Conservation (phyloP, 1,139 yeast species). For the Blastobotrys indianensis region DNA sequence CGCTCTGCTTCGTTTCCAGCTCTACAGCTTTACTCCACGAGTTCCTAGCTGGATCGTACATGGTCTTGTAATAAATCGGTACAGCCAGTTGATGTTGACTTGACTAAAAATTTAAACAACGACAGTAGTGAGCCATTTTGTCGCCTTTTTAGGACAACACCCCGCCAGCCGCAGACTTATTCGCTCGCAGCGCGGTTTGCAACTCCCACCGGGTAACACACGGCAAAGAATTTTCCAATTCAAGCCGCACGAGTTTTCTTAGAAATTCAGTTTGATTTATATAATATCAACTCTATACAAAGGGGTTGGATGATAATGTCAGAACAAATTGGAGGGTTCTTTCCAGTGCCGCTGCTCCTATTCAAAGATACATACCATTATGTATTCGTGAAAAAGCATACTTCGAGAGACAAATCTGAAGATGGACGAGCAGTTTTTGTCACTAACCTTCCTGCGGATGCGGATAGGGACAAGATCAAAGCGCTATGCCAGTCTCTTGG, state of each 20-base stretch:
- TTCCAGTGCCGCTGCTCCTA: slow-evolving; percentile 45
- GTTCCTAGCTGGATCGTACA: slow-evolving; percentile 34
- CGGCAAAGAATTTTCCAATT: slow-evolving; percentile 2
- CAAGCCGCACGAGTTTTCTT: too few species aligned
- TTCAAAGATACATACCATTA: slow-evolving; percentile 25
- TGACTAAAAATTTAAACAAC: too few species aligned
- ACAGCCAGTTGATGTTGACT: too few species aligned
- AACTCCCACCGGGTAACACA: too few species aligned
- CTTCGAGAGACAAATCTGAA: slow-evolving; percentile 25
- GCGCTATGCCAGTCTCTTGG: slow-evolving; percentile 52
- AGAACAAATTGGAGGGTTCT: slow-evolving; percentile 48
- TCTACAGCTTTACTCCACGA: slow-evolving; percentile 25
- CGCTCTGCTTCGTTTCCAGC: not conserved
- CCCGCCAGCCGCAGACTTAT: too few species aligned
- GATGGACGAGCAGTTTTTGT: slow-evolving; percentile 53
- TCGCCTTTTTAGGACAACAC: too few species aligned
- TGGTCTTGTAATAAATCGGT: slow-evolving; percentile 4
- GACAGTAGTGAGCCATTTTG: too few species aligned
- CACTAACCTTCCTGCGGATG: slow-evolving; percentile 68
- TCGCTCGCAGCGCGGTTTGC: too few species aligned
- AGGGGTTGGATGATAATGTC: slow-evolving; percentile 15
- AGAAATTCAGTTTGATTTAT: too few species aligned
- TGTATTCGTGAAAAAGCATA: slow-evolving; percentile 29
- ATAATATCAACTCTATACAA: too few species aligned
- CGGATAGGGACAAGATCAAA: slow-evolving; percentile 49